Percentiles rank a stretch among this genome's conserved stretches.
Evolutionary conservation across 768 basidiomycete species (phyloP).

Genomic region (Panus rudis): DNA sequence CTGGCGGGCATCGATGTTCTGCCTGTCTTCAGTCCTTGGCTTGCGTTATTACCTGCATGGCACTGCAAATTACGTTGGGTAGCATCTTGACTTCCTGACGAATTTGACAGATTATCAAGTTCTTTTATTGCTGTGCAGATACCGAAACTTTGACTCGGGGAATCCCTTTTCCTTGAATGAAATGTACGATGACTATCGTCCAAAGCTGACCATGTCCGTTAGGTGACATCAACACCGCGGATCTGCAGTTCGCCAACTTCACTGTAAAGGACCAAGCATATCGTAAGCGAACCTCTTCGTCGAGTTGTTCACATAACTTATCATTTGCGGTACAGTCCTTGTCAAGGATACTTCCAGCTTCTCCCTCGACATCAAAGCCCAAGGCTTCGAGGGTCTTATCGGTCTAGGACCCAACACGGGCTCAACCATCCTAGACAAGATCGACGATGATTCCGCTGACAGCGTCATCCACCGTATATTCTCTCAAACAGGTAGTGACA

Average conservation of each 20-base stretch:
- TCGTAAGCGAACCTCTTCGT: conserved; percentile 11
- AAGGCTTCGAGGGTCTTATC: conserved; percentile 66
- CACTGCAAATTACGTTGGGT: too few relatives aligned
- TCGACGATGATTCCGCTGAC: conserved; percentile 44
- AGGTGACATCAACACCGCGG: conserved; percentile 53
- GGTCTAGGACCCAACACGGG: conserved; percentile 76
- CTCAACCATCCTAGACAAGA: conserved; percentile 52
- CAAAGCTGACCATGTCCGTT: background rate
- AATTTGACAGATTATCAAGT: too few relatives aligned
- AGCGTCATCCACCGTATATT: conserved; percentile 63
- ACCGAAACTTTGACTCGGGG: too few relatives aligned
- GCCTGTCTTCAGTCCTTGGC: too few relatives aligned
- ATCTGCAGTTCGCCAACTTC: conserved; percentile 48
- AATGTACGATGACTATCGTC: too few relatives aligned
- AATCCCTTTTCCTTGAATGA: too few relatives aligned
- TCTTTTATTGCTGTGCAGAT: too few relatives aligned
- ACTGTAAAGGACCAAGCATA: conserved; percentile 47
- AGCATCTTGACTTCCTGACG: too few relatives aligned
- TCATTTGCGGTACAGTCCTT: conserved; percentile 36
- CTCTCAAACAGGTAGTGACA: conserved; percentile 42
- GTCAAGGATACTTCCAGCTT: conserved; percentile 60
- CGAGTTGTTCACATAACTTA: background rate
- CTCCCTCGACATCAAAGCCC: conserved; percentile 47
- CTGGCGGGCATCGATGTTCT: too few relatives aligned
- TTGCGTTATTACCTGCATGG: too few relatives aligned